A percentile compares a stretch with the other conserved stretches of the same genome.
phyloP scores from a whole-genome alignment of 1,284 basidiomycete species.

The Cerrena zonata region DNA sequence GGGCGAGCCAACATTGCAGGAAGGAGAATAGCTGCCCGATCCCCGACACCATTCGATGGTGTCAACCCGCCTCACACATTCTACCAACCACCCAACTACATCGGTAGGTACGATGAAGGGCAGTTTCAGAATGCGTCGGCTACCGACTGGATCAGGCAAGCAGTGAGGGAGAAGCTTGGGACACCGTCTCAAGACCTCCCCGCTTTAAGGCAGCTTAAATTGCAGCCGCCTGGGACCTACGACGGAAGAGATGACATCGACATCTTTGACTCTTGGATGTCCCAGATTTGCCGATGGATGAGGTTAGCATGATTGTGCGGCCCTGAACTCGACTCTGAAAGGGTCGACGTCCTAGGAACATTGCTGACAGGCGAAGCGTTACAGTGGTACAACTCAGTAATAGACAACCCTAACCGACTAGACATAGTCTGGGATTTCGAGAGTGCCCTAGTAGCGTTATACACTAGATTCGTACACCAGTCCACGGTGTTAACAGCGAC shows the following conservation, averaged over 20 bases:
- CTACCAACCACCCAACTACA: no score
- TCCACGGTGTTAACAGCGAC: background rate
- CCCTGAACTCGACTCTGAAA: background rate
- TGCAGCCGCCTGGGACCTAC: background rate
- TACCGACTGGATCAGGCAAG: no score
- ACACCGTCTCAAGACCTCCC: no score
- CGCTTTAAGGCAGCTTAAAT: background rate
- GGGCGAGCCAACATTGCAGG: no score
- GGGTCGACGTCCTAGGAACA: background rate
- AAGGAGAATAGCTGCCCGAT: no score
- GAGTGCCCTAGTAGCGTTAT: background rate
- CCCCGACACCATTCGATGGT: no score
- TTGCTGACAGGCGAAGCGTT: background rate
- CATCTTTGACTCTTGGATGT: background rate
- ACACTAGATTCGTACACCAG: background rate
- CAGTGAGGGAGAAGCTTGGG: no score
- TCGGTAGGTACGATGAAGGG: no score
- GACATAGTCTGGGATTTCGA: background rate
- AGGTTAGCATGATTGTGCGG: background rate
- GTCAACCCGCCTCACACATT: no score
- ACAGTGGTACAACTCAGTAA: background rate
- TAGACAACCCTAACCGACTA: background rate
- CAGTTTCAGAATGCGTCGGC: no score
- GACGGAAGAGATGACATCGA: background rate
- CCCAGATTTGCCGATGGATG: background rate